Percentiles rank a stretch among this genome's conserved stretches.
Evolutionary conservation across 2,329 filamentous ascomycete genomes (phyloP).

Genomic region (Orbilia javanica): DNA sequence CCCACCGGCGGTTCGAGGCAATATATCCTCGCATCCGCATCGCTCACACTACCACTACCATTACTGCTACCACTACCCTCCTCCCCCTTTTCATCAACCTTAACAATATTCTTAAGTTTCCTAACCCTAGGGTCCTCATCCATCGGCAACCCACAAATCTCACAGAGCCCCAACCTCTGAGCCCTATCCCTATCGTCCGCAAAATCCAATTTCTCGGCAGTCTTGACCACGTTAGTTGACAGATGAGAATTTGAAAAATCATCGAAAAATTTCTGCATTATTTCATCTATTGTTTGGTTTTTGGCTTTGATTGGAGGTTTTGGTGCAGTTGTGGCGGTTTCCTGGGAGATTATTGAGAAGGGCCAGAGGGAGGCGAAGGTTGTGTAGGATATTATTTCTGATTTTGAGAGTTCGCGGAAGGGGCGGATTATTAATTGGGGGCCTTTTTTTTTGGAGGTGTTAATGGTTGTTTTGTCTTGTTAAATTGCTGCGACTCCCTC

Average conservation of each 20-base stretch:
- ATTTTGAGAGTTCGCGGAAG: constrained; percentile 84
- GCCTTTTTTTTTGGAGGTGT: constrained; percentile 9
- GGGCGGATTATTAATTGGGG: constrained; percentile 77
- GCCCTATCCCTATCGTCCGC: constrained; percentile 62
- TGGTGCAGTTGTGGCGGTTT: constrained; percentile 66
- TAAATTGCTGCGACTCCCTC: too few relatives aligned
- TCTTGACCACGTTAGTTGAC: constrained; percentile 93
- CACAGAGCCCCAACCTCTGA: constrained; percentile 50
- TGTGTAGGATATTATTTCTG: constrained; percentile 80
- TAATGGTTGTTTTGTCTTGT: constrained; percentile 6
- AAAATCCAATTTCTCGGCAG: constrained; percentile 81
- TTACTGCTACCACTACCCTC: not conserved
- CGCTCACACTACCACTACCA: constrained; percentile 67
- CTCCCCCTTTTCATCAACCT: constrained; percentile 61
- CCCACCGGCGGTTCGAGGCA: constrained; percentile 62
- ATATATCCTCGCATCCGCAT: constrained; percentile 51
- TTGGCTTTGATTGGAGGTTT: constrained; percentile 72
- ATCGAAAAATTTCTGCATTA: constrained; percentile 89
- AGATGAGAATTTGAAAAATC: constrained; percentile 65
- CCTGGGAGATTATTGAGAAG: constrained; percentile 69
- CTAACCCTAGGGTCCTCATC: constrained; percentile 59
- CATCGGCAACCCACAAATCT: constrained; percentile 61
- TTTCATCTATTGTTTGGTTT: constrained; percentile 87
- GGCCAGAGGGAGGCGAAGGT: constrained; percentile 64
- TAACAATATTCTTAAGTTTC: constrained; percentile 61